Evolutionary conservation across 805 yeast genomes (phyloP), one percentile per base, ranked within the genome.

Genomic region (Ogataea trehalophila): DNA sequence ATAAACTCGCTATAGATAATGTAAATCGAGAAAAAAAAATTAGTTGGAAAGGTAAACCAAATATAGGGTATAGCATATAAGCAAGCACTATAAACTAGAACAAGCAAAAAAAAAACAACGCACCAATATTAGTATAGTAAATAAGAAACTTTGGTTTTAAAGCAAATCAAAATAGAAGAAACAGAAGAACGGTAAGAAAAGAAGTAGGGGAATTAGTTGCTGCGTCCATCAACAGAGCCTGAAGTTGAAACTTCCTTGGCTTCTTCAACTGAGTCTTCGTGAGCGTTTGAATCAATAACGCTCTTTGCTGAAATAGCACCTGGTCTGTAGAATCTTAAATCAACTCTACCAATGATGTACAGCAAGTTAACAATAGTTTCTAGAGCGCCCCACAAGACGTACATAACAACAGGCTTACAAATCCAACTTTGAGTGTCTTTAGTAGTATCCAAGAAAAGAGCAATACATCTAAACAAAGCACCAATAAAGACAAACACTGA

Each of bases 291-390:
- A 20, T 34, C 20, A 35, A 16, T 39, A 29, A 16, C 1, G 13
- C 35, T 23, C 37, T 42, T 47, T 8, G 46, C 42, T 7, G 58
- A 34, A 14, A 65, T 39, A 3, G 37, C 38, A 48, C 85, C 91
- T 16, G 94, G 92, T 65, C 87, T 80, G 73, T 86, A 86, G 68
- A 86, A 86, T 63, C 94, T 74, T 58, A 86, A 71, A 62, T 86
- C 94, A 44, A 83, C 79, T 62, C 95, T 76, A 16, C 82, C 80
- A 34, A 81, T 58, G 46, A 86, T 62, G 60, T 81, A 83, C 33
- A 82, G 52, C 9, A 80, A 45, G 53, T 81, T 76, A 47, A 81
- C 79, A 29, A 83, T 56, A 0, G 73, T 68, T 68, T 86, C 94
- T 42, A 83, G 68, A 4, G 75, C 77, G 33, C 92, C 91, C 80